These are phyloP conservation scores for Rhamnella rubrinervis DNA, from an alignment of 331 rosid genomes.

Conservation along the genomic window DNA sequence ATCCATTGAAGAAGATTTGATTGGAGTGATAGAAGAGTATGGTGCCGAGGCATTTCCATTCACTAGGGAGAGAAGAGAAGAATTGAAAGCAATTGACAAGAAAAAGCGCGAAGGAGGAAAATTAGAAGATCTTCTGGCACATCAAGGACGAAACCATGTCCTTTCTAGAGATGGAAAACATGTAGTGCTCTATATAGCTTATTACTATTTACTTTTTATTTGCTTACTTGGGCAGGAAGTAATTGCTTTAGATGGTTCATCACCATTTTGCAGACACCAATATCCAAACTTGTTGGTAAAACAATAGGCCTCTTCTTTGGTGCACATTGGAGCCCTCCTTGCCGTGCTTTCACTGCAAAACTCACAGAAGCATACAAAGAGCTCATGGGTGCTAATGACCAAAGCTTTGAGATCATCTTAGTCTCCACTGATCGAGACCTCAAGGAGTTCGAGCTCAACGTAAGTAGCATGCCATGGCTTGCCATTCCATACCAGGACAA, in stretches of 20 bases:
- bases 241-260: not conserved
- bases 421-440: slow-evolving; percentile 80
- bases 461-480: slow-evolving; percentile 77
- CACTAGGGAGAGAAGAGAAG: slow-evolving; percentile 63
- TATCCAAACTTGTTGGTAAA: slow-evolving; percentile 67
- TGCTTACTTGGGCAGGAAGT: not conserved
- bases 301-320: slow-evolving; percentile 78
- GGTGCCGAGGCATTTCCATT: slow-evolving; percentile 91
- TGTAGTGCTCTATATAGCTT: slow-evolving; percentile 31
- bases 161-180: slow-evolving; percentile 54
- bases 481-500: slow-evolving; percentile 71
- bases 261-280: slow-evolving; percentile 42
- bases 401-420: slow-evolving; percentile 58
- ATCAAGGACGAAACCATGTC: slow-evolving; percentile 52
- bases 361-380: slow-evolving; percentile 64
- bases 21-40: slow-evolving; percentile 74
- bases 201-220: not conserved
- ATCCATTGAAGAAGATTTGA: slow-evolving; percentile 53
- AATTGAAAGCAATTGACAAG: slow-evolving; percentile 59
- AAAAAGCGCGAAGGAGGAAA: slow-evolving; percentile 63
- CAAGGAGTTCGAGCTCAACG: slow-evolving; percentile 58
- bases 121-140: slow-evolving; percentile 60
- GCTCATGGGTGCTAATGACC: slow-evolving; percentile 33
- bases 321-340: slow-evolving; percentile 92
- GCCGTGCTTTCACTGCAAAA: slow-evolving; percentile 65